Evolutionary conservation across 306 rosid genomes (phyloP), one percentile per base, ranked within the genome.

Genomic region (Citrullus mucosospermus): DNA sequence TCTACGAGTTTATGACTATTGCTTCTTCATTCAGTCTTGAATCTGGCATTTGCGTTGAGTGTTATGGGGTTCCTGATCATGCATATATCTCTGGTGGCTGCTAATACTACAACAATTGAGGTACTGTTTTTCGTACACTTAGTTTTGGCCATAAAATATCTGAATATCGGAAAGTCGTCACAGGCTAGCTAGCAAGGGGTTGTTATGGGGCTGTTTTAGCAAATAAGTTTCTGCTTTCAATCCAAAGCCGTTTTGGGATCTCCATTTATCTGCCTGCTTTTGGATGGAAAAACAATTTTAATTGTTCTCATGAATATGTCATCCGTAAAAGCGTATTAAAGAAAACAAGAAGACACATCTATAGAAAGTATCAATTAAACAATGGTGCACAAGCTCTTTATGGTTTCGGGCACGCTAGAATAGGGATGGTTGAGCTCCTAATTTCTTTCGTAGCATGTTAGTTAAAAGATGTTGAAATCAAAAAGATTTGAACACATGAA

Each of bases 101-200:
- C 80, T 63, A 96, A 96, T 82, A 96, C 98, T 34, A 96, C 96
- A 50, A 96, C 99, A 70, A 93, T 96, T 75, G 99, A 96, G 99
- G 99, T 96, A 86, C 18, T 17, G 2, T 69, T 63, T 55, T 75
- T 58, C 4, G 66, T 41, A 53, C 22, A 32, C 18, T 51, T 73
- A 53, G 8, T 73, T 73, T 30, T 25, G 48, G 61, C 9, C 16
- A 16, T 14, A 73, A 53, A 51, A 9, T 32, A 41, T 46, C 20
- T 7, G 60, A 8, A 72, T 50, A 50, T 20, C 16, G 60, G 34
- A 30, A 53, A 17, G 9, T 16, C 5, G 46, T 72, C 56, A 16
- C 25, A 9, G 10, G 48, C 1, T 32, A 30, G 57, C 34, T 53
- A 53, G 57, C 8, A 20, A 39, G 8, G 15, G 32, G 30, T n/a